phyloP scores from a whole-genome alignment of 2,329 filamentous ascomycete species.

The Trichoderma lentiforme region DNA sequence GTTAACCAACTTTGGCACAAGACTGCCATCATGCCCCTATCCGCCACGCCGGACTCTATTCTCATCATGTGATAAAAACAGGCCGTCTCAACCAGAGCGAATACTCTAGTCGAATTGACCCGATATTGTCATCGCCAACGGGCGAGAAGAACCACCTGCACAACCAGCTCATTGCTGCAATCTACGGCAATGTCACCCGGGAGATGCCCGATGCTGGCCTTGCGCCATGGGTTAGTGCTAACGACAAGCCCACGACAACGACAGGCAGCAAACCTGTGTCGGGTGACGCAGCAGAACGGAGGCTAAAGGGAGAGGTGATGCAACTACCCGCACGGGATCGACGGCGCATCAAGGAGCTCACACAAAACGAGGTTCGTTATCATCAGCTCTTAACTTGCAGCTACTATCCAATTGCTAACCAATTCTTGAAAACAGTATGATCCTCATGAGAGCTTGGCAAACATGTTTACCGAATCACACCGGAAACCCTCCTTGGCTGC shows the following conservation, averaged over 20 bases:
- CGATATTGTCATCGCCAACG: conserved; percentile 54
- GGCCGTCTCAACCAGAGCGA: conserved; percentile 63
- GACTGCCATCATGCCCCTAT: neutral
- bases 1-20: neutral
- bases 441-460: conserved; percentile 51
- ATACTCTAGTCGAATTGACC: conserved; percentile 56
- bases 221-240: conserved; percentile 68
- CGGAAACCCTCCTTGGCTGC: conserved; percentile 46
- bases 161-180: conserved; percentile 64
- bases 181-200: conserved; percentile 66
- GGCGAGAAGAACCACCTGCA: conserved; percentile 62
- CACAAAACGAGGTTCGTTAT: conserved; percentile 56
- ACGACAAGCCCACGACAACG: conserved; percentile 60
- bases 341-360: conserved; percentile 63
- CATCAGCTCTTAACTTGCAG: neutral
- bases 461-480: conserved; percentile 50
- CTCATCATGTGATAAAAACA: conserved; percentile 30
- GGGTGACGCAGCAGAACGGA: conserved; percentile 63
- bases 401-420: conserved; percentile 22
- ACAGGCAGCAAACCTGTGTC: conserved; percentile 59
- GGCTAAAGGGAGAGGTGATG: conserved; percentile 68
- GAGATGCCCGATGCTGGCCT: conserved; percentile 66
- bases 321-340: conserved; percentile 64
- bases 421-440: conserved; percentile 43
- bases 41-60: neutral